Evolutionary conservation across 2,329 filamentous ascomycete genomes (phyloP), one percentile per base, ranked within the genome.

Genomic region (Penicillium palitans): DNA sequence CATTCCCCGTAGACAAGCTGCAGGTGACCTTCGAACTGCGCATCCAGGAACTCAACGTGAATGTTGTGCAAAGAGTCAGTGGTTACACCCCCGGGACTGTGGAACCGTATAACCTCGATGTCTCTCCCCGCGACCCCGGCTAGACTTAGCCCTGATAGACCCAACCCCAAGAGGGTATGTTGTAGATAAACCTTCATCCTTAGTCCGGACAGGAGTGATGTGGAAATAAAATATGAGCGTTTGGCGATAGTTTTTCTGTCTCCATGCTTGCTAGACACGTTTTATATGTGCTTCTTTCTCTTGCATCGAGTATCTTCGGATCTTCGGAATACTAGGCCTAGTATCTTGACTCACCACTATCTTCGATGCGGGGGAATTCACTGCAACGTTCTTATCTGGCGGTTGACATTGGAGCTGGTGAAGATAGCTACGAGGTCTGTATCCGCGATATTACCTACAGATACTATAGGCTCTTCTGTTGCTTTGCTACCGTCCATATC

Each of bases 1-100:
- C 80, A 82, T 44, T 74, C 65, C 1, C 80, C 81, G 61, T 82
- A 80, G 7, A 80, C 73, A 25, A 81, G 62, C 2, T 72, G 71
- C 9, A 82, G 57, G 17, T 78, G 69, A 7, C 80, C 80, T 55
- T 80, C 76, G 31, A 79, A 76, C 21, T 71, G 68, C 19, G 72
- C 68, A 40, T 72, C 71, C 17, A 63, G 25, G 59, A 78, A 81
- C 6, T 69, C 72, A 21, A 83, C 68, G 44, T 82, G 76, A 31
- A 83, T 71, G 63, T 83, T 83, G 64, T 83, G 79, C 59, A 83
- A 63, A 0, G 76, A 78, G 57, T 76, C 74, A 0, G 72, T 61
- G 1, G 70, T 75, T 29, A 79, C 70, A 8, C 44, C 57, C 8
- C 72, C 61, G 7, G 72, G 73, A 17, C 70, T 71, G 54, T 71